A percentile compares a stretch with the other conserved stretches of the same genome.
Evolutionary conservation across 1,284 basidiomycete genomes (phyloP).

Genomic region (Austroboletus novae-zelandiae): DNA sequence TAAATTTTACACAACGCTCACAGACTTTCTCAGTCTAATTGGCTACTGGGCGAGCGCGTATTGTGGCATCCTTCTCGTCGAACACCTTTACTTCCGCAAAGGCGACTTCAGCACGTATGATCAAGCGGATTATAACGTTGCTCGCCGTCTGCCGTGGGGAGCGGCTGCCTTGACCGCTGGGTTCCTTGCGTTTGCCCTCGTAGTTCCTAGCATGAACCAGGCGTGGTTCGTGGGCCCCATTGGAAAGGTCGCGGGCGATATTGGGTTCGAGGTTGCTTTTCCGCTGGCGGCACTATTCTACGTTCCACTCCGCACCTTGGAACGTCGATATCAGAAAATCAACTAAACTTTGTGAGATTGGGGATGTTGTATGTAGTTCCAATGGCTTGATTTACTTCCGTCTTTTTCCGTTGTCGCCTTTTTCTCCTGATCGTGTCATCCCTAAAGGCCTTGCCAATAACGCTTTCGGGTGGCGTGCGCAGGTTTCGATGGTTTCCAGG

Average conservation of each 20-base stretch:
- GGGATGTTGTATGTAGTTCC: slow-evolving; percentile 10
- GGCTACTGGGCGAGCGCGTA: slow-evolving; percentile 70
- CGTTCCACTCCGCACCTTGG: slow-evolving; percentile 51
- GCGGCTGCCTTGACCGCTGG: slow-evolving; percentile 56
- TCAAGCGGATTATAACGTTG: slow-evolving; percentile 51
- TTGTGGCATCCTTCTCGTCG: slow-evolving; percentile 55
- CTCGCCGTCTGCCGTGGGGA: slow-evolving; percentile 59
- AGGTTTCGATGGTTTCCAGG: slow-evolving; percentile 25
- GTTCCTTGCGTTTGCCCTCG: slow-evolving; percentile 49
- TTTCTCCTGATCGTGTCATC: slow-evolving; percentile 1
- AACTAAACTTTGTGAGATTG: slow-evolving; percentile 9
- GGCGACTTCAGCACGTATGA: slow-evolving; percentile 53
- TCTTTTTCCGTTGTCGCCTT: neutral
- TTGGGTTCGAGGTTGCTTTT: slow-evolving; percentile 76
- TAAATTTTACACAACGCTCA: slow-evolving; percentile 62
- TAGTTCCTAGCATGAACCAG: slow-evolving; percentile 71
- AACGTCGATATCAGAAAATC: slow-evolving; percentile 36
- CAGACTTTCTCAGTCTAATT: slow-evolving; percentile 71
- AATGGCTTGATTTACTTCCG: slow-evolving; percentile 3
- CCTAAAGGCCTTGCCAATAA: neutral
- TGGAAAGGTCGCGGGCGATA: slow-evolving; percentile 66
- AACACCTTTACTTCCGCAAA: slow-evolving; percentile 63
- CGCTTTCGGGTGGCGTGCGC: neutral
- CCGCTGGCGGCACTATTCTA: slow-evolving; percentile 53
- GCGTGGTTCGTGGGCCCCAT: slow-evolving; percentile 74